phyloP scores from a whole-genome alignment of 1,139 yeast species.

The Diutina ranongensis region DNA sequence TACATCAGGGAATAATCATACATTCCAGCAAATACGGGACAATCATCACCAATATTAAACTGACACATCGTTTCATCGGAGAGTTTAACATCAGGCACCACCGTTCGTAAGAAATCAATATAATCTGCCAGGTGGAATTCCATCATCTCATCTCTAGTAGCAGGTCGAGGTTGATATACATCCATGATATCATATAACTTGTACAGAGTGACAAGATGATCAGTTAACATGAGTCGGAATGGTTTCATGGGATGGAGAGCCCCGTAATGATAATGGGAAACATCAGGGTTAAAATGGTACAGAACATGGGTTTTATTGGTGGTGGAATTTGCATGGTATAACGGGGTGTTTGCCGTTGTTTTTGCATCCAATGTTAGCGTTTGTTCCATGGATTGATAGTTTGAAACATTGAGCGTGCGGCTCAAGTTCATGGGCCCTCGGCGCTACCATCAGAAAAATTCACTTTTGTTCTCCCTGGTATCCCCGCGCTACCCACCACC shows the following conservation, averaged over 20 bases:
- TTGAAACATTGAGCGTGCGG: neutral
- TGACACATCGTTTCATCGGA: slow-evolving; percentile 47
- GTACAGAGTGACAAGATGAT: slow-evolving; percentile 78
- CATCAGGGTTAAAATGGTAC: slow-evolving; percentile 81
- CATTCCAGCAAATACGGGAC: slow-evolving; percentile 94
- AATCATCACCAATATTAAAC: slow-evolving; percentile 93
- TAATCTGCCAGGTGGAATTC: slow-evolving; percentile 87
- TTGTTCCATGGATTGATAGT: neutral
- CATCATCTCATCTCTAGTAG: slow-evolving; percentile 66
- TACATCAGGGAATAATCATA: slow-evolving; percentile 79
- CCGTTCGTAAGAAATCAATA: slow-evolving; percentile 62
- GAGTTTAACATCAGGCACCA: slow-evolving; percentile 70
- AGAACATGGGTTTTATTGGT: slow-evolving; percentile 35
- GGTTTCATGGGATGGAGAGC: slow-evolving; percentile 97
- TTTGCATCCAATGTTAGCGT: slow-evolving; percentile 43
- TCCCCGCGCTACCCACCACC: no score
- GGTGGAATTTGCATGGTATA: slow-evolving; percentile 36
- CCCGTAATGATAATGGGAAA: slow-evolving; percentile 77
- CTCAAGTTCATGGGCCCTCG: neutral
- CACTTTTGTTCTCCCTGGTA: no score
- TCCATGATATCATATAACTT: slow-evolving; percentile 88
- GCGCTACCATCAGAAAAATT: neutral
- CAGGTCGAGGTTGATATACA: slow-evolving; percentile 68
- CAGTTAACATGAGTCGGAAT: slow-evolving; percentile 87
- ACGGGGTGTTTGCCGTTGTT: slow-evolving; percentile 47